Evolutionary conservation across 1,284 basidiomycete species (phyloP), one percentile per base, ranked within the genome.

Genomic region (Puccinia novopanici): DNA sequence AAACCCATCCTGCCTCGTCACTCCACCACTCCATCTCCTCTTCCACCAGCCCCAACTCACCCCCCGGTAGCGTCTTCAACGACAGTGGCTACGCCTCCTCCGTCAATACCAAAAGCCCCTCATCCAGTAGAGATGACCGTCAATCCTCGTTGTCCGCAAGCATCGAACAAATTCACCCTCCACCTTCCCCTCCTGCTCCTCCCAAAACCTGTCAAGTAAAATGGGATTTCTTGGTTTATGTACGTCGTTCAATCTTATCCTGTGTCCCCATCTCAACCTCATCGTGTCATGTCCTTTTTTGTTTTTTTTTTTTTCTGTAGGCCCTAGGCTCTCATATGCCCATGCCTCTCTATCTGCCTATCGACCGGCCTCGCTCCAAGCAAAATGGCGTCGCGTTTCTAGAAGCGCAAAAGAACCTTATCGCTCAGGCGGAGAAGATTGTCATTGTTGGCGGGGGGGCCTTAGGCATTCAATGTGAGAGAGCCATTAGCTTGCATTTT

Each of bases 151-250:
- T 34, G 37, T 42, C 71, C 19, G 3, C 9, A 42, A 55, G 34
- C 63, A 67, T 77, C 52, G 65, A 77, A 67, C 34, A 55, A 24
- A 67, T 67, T 13, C 4, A 24, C 17, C n/a, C n/a, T 40, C 57
- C 45, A 24, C n/a, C 34, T 24, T 22, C 54, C 17, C 12, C 72
- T n/a, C 68, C 54, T 30, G 13, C 57, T 24, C 42, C 45, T 37
- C 50, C 15, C 27, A 48, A n/a, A 17, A 77, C 63, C 13, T 52
- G n/a, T n/a, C 61, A 68, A 57, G 13, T 77, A 17, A 24, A 50
- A 40, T 79, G 77, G 77, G 77, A 79, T 30, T 79, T 70, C 59
- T 63, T 79, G n/a, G 65, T 79, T 27, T 79, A 79, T 65, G 77
- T 79, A 45, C 22, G 27, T 65, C 12, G 19, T 4, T 54, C 59